Conservation (phyloP, 768 basidiomycete genomes). For the Kwoniella mangroviensis region DNA sequence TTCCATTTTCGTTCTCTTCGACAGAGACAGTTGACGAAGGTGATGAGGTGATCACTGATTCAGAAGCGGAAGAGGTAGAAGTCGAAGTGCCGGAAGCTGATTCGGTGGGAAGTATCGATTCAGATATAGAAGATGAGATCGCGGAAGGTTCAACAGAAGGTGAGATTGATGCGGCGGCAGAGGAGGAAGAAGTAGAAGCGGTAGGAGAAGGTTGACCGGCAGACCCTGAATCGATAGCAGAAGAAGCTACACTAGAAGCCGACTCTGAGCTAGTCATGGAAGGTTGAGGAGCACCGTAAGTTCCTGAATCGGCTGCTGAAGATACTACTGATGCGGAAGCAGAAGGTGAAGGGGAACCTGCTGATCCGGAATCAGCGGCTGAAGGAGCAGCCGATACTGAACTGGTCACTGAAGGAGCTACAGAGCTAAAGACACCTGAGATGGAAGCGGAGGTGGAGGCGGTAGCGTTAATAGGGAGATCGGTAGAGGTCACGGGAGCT, state of each 20-base stretch:
- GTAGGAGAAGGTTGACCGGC: constrained; percentile 8
- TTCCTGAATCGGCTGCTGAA: constrained; percentile 16
- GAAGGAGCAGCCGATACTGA: constrained; percentile 18
- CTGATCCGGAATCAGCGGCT: constrained; percentile 19
- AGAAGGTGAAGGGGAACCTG: constrained; percentile 21
- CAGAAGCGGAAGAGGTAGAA: constrained; percentile 20
- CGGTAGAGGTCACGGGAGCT: constrained; percentile 25
- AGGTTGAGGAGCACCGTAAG: constrained; percentile 7
- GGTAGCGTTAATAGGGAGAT: constrained; percentile 21
- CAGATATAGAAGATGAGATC: constrained; percentile 11
- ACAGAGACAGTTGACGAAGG: constrained; percentile 23
- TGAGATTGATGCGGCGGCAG: constrained; percentile 8
- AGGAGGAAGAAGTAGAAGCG: constrained; percentile 14
- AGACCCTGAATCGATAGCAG: constrained; percentile 7
- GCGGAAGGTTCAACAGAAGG: constrained; percentile 7
- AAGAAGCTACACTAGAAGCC: not conserved
- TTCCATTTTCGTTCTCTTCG: constrained; percentile 43
- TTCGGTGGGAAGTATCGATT: constrained; percentile 8
- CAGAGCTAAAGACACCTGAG: constrained; percentile 3
- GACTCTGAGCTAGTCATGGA: not conserved
- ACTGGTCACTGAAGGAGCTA: not conserved
- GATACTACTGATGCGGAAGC: constrained; percentile 8
- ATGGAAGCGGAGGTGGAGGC: constrained; percentile 5
- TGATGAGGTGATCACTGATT: constrained; percentile 37
- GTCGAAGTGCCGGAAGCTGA: constrained; percentile 11